Conservation (phyloP, 2,329 filamentous ascomycete species). For the Meredithiella fracta region DNA sequence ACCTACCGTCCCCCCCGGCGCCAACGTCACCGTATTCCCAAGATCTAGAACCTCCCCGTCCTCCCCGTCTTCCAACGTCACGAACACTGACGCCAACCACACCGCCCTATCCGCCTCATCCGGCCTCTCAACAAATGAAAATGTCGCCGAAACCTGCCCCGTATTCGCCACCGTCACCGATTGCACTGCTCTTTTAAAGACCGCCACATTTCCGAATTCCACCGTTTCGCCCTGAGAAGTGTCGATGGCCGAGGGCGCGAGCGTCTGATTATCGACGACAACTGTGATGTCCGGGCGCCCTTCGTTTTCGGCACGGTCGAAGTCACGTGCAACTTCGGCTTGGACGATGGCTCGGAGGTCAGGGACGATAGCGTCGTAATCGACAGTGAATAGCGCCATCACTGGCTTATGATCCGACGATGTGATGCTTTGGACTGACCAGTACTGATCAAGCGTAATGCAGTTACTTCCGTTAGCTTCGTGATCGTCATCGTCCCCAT, state of each 20-base stretch:
- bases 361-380: conserved; percentile 74
- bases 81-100: conserved; percentile 59
- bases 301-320: conserved; percentile 88
- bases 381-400: conserved; percentile 63
- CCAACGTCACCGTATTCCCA: conserved; percentile 44
- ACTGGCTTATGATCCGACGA: conserved; percentile 95
- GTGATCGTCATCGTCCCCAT: background rate
- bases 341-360: conserved; percentile 72
- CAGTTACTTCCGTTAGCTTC: conserved; percentile 16
- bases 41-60: conserved; percentile 22
- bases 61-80: conserved; percentile 26
- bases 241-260: conserved; percentile 13
- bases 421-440: conserved; percentile 72
- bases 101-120: conserved; percentile 28
- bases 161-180: conserved; percentile 84
- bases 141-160: conserved; percentile 60
- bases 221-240: conserved; percentile 38
- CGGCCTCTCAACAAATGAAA: conserved; percentile 64
- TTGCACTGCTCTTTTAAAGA: conserved; percentile 46
- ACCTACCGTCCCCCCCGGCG: conserved; percentile 69
- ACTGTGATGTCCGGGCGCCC: conserved; percentile 67
- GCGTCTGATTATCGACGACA: conserved; percentile 50
- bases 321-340: conserved; percentile 68
- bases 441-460: conserved; percentile 50
- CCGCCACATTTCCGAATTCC: conserved; percentile 62